A percentile compares a stretch with the other conserved stretches of the same genome.
Conservation (phyloP, 257 asterid species). For the Penstemon davidsonii region DNA sequence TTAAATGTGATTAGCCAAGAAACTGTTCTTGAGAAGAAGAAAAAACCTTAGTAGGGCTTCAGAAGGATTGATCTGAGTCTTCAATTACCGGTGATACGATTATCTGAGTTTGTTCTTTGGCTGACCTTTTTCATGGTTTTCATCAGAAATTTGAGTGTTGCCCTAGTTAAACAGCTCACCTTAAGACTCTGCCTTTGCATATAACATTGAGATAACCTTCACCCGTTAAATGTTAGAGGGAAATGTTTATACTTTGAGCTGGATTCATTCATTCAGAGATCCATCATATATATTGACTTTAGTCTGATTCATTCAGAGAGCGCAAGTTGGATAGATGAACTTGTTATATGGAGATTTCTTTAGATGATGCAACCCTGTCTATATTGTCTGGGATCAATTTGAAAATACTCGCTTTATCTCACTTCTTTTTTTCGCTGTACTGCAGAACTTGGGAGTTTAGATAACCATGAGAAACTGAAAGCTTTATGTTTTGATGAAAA, state of each 20-base stretch:
- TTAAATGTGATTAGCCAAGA: background rate
- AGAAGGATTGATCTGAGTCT: background rate
- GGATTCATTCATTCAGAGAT: background rate
- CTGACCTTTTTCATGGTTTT: background rate
- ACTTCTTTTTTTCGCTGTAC: too few relatives aligned
- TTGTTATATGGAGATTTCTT: too few relatives aligned
- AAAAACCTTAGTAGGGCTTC: background rate
- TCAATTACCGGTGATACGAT: background rate
- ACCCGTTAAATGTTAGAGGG: background rate
- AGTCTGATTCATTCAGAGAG: background rate
- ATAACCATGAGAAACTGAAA: too few relatives aligned
- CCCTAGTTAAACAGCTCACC: too few relatives aligned
- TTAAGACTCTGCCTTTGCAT: too few relatives aligned
- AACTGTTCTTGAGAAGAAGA: conserved; percentile 6
- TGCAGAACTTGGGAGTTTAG: too few relatives aligned
- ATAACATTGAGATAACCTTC: too few relatives aligned
- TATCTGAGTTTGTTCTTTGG: background rate
- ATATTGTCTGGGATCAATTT: too few relatives aligned
- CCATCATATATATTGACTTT: background rate
- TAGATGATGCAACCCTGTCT: too few relatives aligned
- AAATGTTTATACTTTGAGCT: background rate
- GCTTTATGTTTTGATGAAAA: too few relatives aligned
- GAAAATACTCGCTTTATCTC: too few relatives aligned
- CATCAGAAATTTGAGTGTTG: background rate
- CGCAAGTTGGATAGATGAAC: background rate